These are phyloP conservation scores for Boletus coccyginus DNA, from an alignment of 768 basidiomycete species.

Conservation along the genomic window DNA sequence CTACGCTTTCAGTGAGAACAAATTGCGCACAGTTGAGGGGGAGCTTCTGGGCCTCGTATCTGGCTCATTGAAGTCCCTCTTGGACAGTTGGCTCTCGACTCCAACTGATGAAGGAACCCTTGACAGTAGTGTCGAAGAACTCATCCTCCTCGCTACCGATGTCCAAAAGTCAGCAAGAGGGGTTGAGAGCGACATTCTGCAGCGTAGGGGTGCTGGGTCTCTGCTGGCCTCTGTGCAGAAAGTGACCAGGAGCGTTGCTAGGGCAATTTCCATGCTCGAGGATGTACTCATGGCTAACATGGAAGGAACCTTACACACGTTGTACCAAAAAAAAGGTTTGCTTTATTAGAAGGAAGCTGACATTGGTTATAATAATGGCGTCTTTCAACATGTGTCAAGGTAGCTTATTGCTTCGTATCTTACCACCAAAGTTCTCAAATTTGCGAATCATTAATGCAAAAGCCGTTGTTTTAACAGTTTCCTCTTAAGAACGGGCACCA, in stretches of 20 bases:
- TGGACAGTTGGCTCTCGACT: background rate
- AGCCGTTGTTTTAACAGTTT: background rate
- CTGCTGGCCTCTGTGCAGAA: background rate
- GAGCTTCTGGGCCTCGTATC: background rate
- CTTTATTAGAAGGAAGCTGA: background rate
- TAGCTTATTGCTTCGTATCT: too few relatives aligned
- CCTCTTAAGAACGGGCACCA: background rate
- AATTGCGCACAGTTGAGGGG: too few relatives aligned
- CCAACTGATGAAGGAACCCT: background rate
- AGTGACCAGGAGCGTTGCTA: background rate
- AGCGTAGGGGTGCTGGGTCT: background rate
- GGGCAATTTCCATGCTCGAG: background rate
- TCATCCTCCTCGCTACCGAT: background rate
- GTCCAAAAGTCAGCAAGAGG: background rate
- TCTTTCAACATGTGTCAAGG: too few relatives aligned
- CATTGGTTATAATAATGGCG: too few relatives aligned
- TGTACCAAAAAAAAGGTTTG: background rate
- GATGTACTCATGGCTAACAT: background rate
- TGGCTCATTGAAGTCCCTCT: background rate
- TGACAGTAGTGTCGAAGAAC: background rate
- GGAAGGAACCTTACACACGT: background rate
- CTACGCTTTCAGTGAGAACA: too few relatives aligned
- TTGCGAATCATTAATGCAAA: too few relatives aligned
- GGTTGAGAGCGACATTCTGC: background rate
- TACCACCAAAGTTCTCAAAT: too few relatives aligned